Percentiles rank a stretch among this genome's conserved stretches.
Conservation (phyloP, 768 basidiomycete genomes). For the Mrakia frigida region DNA sequence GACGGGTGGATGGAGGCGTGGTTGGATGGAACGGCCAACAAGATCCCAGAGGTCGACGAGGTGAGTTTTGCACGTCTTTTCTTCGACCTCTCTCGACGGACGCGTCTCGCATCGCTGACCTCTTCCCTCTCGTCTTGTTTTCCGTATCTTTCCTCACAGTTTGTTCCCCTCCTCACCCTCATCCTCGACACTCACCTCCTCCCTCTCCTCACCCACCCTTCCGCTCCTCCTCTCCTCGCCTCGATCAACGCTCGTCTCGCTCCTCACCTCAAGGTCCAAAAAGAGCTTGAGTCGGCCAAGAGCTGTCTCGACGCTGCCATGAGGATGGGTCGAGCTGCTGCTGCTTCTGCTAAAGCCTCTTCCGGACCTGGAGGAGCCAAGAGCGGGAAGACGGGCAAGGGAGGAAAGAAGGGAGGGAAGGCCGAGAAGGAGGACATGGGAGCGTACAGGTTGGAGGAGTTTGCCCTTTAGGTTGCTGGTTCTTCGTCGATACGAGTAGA, state of each 20-base stretch:
- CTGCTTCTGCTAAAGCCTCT: background rate
- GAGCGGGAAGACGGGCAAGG: background rate
- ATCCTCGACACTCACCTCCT: conserved; percentile 31
- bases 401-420: background rate
- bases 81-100: background rate
- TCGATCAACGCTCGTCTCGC: conserved; percentile 10
- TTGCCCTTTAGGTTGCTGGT: conserved; percentile 4
- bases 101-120: background rate
- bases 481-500: too few species aligned
- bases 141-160: background rate
- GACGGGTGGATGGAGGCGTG: conserved; percentile 18
- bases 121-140: background rate
- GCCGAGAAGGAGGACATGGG: conserved; percentile 16
- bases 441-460: conserved; percentile 27
- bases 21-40: conserved; percentile 17
- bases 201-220: conserved; percentile 17
- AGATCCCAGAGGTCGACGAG: conserved; percentile 19
- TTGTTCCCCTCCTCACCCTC: conserved; percentile 30
- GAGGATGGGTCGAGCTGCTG: conserved; percentile 19
- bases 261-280: conserved; percentile 18
- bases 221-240: conserved; percentile 2
- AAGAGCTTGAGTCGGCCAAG: conserved; percentile 17
- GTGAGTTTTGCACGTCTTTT: background rate
- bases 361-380: background rate
- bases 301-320: conserved; percentile 17